These are phyloP conservation scores for Mitragyna speciosa DNA, from an alignment of 257 asterid genomes.

Conservation along the genomic window DNA sequence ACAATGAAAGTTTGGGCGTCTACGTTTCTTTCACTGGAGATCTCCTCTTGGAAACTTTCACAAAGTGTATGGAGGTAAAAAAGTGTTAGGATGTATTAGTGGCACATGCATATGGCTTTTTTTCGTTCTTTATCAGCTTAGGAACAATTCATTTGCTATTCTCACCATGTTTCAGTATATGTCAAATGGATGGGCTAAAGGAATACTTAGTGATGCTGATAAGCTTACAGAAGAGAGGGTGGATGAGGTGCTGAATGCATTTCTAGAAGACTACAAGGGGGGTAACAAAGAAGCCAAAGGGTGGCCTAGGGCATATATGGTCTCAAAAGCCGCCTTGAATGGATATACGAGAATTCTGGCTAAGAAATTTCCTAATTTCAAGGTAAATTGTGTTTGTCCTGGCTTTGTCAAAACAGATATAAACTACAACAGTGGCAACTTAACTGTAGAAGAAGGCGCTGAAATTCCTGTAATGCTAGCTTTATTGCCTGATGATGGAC, in stretches of 20 bases:
- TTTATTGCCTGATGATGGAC: slow-evolving; percentile 1
- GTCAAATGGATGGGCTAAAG: slow-evolving; percentile 47
- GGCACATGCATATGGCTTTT: no score
- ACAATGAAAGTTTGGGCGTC: not conserved
- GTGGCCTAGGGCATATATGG: slow-evolving; percentile 47
- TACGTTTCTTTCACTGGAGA: not conserved
- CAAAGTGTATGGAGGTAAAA: no score
- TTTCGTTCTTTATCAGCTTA: no score
- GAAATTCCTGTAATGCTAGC: slow-evolving; percentile 8
- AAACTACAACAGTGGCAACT: no score
- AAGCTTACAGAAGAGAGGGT: slow-evolving; percentile 47
- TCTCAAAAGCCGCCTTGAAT: slow-evolving; percentile 56
- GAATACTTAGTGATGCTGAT: slow-evolving; percentile 36
- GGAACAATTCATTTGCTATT: not conserved
- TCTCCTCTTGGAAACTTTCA: no score
- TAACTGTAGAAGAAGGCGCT: no score
- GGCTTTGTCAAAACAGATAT: slow-evolving; percentile 1
- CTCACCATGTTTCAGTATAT: slow-evolving; percentile 2
- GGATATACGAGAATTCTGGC: slow-evolving; percentile 37
- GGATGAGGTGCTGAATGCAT: slow-evolving; percentile 44
- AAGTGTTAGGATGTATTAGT: no score
- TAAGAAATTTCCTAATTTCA: no score
- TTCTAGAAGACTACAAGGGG: slow-evolving; percentile 45
- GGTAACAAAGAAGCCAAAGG: slow-evolving; percentile 42
- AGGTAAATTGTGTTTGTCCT: slow-evolving; percentile 11